Evolutionary conservation across 768 basidiomycete genomes (phyloP), one percentile per base, ranked within the genome.

Genomic region (Pleurotus giganteus): DNA sequence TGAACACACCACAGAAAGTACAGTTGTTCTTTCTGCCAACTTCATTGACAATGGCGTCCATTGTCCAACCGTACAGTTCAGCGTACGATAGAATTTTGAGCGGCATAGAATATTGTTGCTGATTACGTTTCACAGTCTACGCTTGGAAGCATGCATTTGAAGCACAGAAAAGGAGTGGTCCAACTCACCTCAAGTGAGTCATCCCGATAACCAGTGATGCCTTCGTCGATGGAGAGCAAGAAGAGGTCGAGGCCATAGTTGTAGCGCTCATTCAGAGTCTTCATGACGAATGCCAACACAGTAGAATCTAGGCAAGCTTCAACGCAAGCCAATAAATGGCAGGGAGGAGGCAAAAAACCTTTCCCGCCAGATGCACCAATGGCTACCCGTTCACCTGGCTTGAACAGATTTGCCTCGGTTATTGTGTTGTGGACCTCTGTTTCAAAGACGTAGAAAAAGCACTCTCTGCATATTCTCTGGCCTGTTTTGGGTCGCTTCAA

Each of bases 281-380:
- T 96, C 91, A 98, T 94, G 55, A 98, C 89, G 79, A 98, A 86
- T 11, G 97, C 97, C 37, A 99, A 79, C 13, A 99, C 97, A 9
- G 97, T 99, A 6, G 96, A 98, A 69, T 99, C 97, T 98, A 63
- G 54, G 32, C 34, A 23, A 12, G 17, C 27, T 60, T 36, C 45
- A 45, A 63, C 15, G 55, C 53, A 5, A 56, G 41, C 41, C 23
- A 13, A 17, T 28, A 47, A 36, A 12, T 21, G 21, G 12, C 4
- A 24, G 17, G 53, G 13, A 39, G 21, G 12, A 46, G 3, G 23
- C 2, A 26, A 12, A 76, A 50, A 42, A 92, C 96, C 96, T 82
- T 99, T 99, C 42, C 97, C 97, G 43, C 97, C 97, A 50, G 94
- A 97, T 51, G 97, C 97, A 28, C 97, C 97, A 56, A 99, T 98